Conservation (phyloP, 208 protist species). For the Borovskyia barvae region DNA sequence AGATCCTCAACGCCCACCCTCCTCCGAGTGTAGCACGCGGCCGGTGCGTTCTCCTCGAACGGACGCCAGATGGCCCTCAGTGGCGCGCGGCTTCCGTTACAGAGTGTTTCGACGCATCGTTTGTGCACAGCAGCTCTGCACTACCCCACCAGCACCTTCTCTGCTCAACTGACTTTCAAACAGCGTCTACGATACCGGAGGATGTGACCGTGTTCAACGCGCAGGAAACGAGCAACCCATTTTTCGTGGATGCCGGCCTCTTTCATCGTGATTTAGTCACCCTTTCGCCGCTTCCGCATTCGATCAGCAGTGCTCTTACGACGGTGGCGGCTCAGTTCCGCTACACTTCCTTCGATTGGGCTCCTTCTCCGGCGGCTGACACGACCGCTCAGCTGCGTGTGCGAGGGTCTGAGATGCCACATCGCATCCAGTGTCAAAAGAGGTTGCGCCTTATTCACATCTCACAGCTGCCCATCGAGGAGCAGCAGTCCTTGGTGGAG, state of each 20-base stretch:
- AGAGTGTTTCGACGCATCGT: constrained; percentile 43
- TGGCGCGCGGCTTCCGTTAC: constrained; percentile 27
- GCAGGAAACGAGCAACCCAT: constrained; percentile 85
- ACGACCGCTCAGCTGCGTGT: not conserved
- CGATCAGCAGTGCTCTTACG: constrained; percentile 55
- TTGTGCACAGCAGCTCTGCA: constrained; percentile 3
- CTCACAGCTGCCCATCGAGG: constrained; percentile 35
- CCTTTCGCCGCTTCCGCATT: constrained; percentile 19
- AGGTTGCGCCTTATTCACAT: constrained; percentile 52
- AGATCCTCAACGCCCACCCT: constrained; percentile 11
- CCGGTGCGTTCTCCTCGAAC: constrained; percentile 18
- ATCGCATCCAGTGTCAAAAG: constrained; percentile 35
- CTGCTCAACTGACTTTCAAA: constrained; percentile 13
- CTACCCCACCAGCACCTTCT: constrained; percentile 7
- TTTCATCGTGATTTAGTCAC: constrained; percentile 43
- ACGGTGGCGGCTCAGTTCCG: constrained; percentile 70
- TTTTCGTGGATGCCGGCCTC: constrained; percentile 53
- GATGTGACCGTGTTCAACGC: constrained; percentile 55
- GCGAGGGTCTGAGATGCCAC: constrained; percentile 20
- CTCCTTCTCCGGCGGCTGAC: constrained; percentile 22
- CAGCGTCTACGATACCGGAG: not conserved
- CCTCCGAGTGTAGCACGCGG: constrained; percentile 11
- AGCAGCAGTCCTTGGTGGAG: constrained; percentile 33
- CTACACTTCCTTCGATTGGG: constrained; percentile 73
- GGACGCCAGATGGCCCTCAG: not conserved